Percentiles rank a stretch among this genome's conserved stretches.
Evolutionary conservation across 2,329 filamentous ascomycete genomes (phyloP).

Genomic region (Microsporum canis): DNA sequence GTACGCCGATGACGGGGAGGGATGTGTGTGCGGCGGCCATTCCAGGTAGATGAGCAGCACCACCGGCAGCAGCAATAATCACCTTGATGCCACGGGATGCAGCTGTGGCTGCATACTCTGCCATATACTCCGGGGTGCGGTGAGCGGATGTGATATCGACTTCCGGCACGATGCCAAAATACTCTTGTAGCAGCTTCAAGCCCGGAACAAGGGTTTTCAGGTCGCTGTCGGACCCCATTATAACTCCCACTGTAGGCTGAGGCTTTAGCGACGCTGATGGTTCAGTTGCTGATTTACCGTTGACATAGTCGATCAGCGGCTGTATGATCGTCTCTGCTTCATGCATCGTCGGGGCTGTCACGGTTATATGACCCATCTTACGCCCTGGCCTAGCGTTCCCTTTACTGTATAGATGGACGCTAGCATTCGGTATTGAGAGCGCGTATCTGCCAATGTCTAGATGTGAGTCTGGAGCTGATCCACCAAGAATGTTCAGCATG

Average conservation of each 20-base stretch:
- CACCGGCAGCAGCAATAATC: slow-evolving; percentile 64
- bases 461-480: slow-evolving; percentile 53
- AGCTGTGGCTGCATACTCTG: slow-evolving; percentile 52
- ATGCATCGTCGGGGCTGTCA: slow-evolving; percentile 57
- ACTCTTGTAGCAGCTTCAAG: slow-evolving; percentile 33
- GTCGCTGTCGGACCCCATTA: slow-evolving; percentile 41
- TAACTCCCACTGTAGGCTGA: slow-evolving; percentile 32
- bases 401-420: slow-evolving; percentile 86
- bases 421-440: slow-evolving; percentile 46
- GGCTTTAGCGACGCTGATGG: slow-evolving; percentile 18
- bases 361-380: slow-evolving; percentile 91
- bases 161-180: slow-evolving; percentile 33
- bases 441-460: slow-evolving; percentile 46
- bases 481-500: slow-evolving; percentile 46
- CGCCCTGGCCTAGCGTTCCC: slow-evolving; percentile 68
- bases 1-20: slow-evolving; percentile 66
- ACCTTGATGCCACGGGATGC: slow-evolving; percentile 56
- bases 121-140: slow-evolving; percentile 61
- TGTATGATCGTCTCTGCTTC: slow-evolving; percentile 58
- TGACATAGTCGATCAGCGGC: slow-evolving; percentile 58
- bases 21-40: slow-evolving; percentile 62
- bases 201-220: slow-evolving; percentile 36
- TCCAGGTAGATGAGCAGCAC: slow-evolving; percentile 62
- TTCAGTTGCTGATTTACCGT: slow-evolving; percentile 45
- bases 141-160: slow-evolving; percentile 46